Evolutionary conservation across 2,329 filamentous ascomycete species (phyloP), one percentile per base, ranked within the genome.

Genomic region (Cytospora chrysosperma): DNA sequence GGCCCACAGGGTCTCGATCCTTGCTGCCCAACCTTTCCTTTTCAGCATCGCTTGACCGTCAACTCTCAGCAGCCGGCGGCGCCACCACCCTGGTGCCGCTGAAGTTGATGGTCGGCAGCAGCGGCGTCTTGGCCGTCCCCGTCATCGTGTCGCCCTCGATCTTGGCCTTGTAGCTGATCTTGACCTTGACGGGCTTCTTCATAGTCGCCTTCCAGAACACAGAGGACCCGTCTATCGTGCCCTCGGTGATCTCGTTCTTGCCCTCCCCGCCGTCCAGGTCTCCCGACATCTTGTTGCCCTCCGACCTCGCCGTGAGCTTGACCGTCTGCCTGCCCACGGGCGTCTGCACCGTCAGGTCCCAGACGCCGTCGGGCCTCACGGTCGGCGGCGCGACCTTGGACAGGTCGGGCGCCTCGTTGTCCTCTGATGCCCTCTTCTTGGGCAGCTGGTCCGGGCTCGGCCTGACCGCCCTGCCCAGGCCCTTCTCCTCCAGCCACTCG

Each of bases 151-250:
- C 30, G 3, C 61, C 61, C 4, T 63, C 55, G 21, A 63, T 34
- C n/a, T 54, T 49, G 26, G 61, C 61, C 61, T 63, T 63, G 37
- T 63, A 63, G 61, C 56, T 63, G 50, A 63, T 47, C 37, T 55
- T 63, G 61, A 63, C 55, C 37, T 59, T 63, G 61, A 63, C 55
- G 2, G 61, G 61, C 32, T 37, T 58, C 49, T 58, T 63, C 17
- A 63, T 37, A 3, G 30, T 30, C 19, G 61, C 61, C 32, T 56
- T 55, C 55, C 58, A 63, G 26, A 55, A 58, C 54, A 63, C 40
- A 34, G 61, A 59, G 2, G 61, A 53, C 26, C 61, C 56, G 27
- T 63, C 61, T 43, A 63, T 59, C 1, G 55, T 63, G 10, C 61
- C 61, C 17, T 63, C 56, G 32, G 32, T 34, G 10, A 63, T 58